phyloP scores from a whole-genome alignment of 2,329 filamentous ascomycete genomes.

The Knoxdaviesia capensis region DNA sequence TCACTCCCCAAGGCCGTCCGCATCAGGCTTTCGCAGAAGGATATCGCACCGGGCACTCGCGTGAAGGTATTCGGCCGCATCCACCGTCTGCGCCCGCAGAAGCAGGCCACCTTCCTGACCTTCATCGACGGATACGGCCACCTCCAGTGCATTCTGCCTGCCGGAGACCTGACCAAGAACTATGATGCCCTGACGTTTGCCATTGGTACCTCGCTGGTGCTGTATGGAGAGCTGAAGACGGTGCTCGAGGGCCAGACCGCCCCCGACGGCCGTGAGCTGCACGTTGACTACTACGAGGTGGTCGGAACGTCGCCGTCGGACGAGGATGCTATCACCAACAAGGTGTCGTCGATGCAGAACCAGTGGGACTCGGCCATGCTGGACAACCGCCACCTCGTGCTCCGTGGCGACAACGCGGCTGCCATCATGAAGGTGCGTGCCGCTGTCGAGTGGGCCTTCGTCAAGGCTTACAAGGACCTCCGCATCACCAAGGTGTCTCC shows the following conservation, averaged over 20 bases:
- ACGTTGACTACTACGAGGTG: conserved; percentile 75
- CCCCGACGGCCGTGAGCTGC: conserved; percentile 68
- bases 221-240: conserved; percentile 66
- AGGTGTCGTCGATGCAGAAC: conserved; percentile 26
- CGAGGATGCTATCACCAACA: conserved; percentile 82
- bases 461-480: conserved; percentile 56
- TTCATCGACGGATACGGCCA: conserved; percentile 59
- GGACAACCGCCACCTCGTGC: conserved; percentile 65
- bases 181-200: conserved; percentile 77
- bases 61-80: conserved; percentile 70
- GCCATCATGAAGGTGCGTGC: conserved; percentile 75
- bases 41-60: conserved; percentile 47
- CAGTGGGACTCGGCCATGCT: conserved; percentile 44
- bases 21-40: conserved; percentile 57
- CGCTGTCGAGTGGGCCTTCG: conserved; percentile 63
- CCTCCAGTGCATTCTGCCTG: conserved; percentile 63
- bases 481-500: conserved; percentile 69
- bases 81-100: conserved; percentile 63
- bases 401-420: conserved; percentile 70
- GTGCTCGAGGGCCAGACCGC: conserved; percentile 62
- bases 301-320: conserved; percentile 64
- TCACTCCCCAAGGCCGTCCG: conserved; percentile 53
- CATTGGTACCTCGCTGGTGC: conserved; percentile 68
- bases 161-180: conserved; percentile 68
- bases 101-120: conserved; percentile 73